Evolutionary conservation across 73 alveolate species (phyloP).

Genomic region (Stentor coeruleus): DNA sequence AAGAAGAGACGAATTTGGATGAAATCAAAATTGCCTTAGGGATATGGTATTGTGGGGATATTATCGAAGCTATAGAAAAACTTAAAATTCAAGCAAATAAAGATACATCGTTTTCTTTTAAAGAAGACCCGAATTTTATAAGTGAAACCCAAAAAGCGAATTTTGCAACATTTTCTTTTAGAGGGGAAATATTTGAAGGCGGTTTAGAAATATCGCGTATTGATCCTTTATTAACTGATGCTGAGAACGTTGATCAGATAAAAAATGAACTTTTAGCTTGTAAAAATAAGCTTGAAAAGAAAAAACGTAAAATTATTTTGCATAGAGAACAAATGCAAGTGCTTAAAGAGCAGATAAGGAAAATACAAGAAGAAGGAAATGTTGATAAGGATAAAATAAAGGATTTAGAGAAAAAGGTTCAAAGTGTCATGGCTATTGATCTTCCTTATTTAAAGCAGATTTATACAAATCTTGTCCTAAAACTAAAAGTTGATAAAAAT

Average conservation of each 20-base stretch:
- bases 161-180: no score
- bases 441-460: background rate
- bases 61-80: background rate
- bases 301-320: background rate
- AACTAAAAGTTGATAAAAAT: background rate
- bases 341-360: background rate
- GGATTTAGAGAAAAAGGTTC: background rate
- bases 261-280: background rate
- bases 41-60: background rate
- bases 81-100: no score
- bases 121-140: no score
- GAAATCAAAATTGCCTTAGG: background rate
- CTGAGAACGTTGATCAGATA: background rate
- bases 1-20: background rate
- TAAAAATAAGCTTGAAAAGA: background rate
- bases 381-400: no score
- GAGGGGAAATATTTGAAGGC: background rate
- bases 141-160: no score
- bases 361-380: background rate
- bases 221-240: background rate
- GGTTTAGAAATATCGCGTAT: background rate
- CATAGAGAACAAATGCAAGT: background rate
- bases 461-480: no score
- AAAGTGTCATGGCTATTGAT: background rate
- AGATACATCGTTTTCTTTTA: no score